Evolutionary conservation across 192 early-diverging fungal species (phyloP).

Genomic region (Linnemannia schmuckeri): DNA sequence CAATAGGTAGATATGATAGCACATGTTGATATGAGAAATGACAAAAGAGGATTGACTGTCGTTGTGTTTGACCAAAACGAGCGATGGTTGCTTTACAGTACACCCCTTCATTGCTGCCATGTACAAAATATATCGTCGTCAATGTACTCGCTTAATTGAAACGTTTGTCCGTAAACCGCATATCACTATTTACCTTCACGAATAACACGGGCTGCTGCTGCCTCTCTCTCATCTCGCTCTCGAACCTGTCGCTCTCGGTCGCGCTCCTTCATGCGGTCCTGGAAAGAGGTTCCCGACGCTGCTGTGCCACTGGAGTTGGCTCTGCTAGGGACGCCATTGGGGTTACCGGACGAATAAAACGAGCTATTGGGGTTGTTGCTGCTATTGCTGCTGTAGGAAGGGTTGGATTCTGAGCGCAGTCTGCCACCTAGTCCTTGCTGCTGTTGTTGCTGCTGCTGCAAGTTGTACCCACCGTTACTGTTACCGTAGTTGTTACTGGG

Average conservation of each 20-base stretch:
- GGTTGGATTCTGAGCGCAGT: slow-evolving; percentile 37
- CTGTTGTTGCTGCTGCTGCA: not conserved
- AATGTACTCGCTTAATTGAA: too few relatives aligned
- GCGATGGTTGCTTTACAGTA: not conserved
- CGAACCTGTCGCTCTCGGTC: slow-evolving; percentile 40
- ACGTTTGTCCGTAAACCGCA: too few relatives aligned
- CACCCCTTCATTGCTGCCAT: not conserved
- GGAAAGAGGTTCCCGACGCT: slow-evolving; percentile 37
- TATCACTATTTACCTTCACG: slow-evolving; percentile 22
- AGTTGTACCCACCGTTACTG: slow-evolving; percentile 8
- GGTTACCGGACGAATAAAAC: not conserved
- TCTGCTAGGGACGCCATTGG: not conserved
- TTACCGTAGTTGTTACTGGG: too few relatives aligned
- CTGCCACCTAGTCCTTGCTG: not conserved
- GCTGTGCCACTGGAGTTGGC: slow-evolving; percentile 25
- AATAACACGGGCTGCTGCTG: slow-evolving; percentile 19
- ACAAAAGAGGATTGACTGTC: not conserved
- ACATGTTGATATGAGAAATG: not conserved
- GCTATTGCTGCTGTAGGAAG: slow-evolving; percentile 9
- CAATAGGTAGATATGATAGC: not conserved
- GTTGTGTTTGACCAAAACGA: not conserved
- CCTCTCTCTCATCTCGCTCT: slow-evolving; percentile 43
- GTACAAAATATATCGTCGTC: not conserved
- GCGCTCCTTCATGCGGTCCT: slow-evolving; percentile 47
- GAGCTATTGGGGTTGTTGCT: not conserved